These are phyloP conservation scores for Aureobasidium sp. DNA, from an alignment of 2,329 filamentous ascomycete species.

Conservation along the genomic window DNA sequence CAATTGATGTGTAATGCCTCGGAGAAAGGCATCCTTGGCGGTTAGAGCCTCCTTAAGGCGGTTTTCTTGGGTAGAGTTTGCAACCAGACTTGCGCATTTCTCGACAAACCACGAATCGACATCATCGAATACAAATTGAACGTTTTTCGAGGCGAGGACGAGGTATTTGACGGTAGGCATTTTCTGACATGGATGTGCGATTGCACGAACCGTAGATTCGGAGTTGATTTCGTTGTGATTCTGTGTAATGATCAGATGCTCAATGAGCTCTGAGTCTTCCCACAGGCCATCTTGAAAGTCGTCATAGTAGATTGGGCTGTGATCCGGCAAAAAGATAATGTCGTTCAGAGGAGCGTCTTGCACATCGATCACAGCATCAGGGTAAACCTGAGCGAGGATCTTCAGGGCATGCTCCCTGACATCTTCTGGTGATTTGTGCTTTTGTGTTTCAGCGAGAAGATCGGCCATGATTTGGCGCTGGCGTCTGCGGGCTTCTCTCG, in stretches of 20 bases:
- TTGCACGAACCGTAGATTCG: constrained; percentile 31
- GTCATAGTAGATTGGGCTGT: constrained; percentile 23
- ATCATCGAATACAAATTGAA: constrained; percentile 41
- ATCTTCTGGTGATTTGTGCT: constrained; percentile 14
- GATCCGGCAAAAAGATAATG: constrained; percentile 25
- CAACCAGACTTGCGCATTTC: constrained; percentile 34
- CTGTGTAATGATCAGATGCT: constrained; percentile 31
- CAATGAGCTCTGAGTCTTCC: constrained; percentile 38
- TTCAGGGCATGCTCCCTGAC: constrained; percentile 26
- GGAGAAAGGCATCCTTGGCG: constrained; percentile 41
- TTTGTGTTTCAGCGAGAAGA: constrained; percentile 27
- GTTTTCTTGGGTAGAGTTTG: constrained; percentile 34
- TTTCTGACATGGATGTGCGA: constrained; percentile 33
- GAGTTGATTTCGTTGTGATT: constrained; percentile 31
- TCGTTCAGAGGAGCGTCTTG: constrained; percentile 21
- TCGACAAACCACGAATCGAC: constrained; percentile 42
- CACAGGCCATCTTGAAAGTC: constrained; percentile 37
- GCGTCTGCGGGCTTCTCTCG: constrained; percentile 33
- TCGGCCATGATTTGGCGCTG: constrained; percentile 36
- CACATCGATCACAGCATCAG: constrained; percentile 28
- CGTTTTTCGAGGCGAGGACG: constrained; percentile 35
- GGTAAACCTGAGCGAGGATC: constrained; percentile 31
- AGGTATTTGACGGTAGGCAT: constrained; percentile 30
- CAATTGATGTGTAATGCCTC: constrained; percentile 42
- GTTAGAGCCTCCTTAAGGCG: constrained; percentile 36